Percentiles rank a stretch among this genome's conserved stretches.
Evolutionary conservation across 2,329 filamentous ascomycete genomes (phyloP).

Genomic region (Aureobasidium sp.): DNA sequence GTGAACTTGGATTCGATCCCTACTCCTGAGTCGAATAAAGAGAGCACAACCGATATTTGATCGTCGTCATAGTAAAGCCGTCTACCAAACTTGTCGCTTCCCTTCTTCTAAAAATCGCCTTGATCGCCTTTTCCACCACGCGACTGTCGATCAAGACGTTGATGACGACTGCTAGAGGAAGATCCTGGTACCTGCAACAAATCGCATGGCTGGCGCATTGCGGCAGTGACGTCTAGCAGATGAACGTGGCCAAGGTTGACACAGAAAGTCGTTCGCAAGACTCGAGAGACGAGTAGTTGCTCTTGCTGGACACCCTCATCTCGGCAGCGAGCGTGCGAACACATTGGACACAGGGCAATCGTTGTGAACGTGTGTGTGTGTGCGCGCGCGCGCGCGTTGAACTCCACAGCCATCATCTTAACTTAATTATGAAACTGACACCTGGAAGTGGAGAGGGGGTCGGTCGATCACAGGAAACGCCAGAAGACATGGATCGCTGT

Average conservation of each 20-base stretch:
- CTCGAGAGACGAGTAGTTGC: neutral
- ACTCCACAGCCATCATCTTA: slow-evolving; percentile 11
- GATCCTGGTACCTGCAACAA: slow-evolving; percentile 8
- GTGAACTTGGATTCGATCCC: neutral
- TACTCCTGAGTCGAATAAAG: neutral
- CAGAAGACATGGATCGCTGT: slow-evolving; percentile 4
- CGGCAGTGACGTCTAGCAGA: neutral
- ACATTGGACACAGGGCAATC: neutral
- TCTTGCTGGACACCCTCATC: neutral
- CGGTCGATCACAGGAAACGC: slow-evolving; percentile 1
- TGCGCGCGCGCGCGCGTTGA: neutral
- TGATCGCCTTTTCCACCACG: slow-evolving; percentile 11
- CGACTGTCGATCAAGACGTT: slow-evolving; percentile 11
- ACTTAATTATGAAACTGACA: slow-evolving; percentile 12
- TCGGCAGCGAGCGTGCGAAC: neutral
- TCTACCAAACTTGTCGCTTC: neutral
- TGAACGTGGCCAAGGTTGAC: neutral
- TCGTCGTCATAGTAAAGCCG: slow-evolving; percentile 1
- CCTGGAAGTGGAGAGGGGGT: slow-evolving; percentile 6
- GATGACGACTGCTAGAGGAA: slow-evolving; percentile 4
- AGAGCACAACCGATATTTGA: neutral
- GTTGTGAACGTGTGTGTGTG: neutral
- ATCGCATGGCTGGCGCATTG: slow-evolving; percentile 8
- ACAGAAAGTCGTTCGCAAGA: neutral
- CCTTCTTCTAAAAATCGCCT: slow-evolving; percentile 6